Conservation (phyloP, 1,284 basidiomycete genomes). For the Violaceomyces palustris region DNA sequence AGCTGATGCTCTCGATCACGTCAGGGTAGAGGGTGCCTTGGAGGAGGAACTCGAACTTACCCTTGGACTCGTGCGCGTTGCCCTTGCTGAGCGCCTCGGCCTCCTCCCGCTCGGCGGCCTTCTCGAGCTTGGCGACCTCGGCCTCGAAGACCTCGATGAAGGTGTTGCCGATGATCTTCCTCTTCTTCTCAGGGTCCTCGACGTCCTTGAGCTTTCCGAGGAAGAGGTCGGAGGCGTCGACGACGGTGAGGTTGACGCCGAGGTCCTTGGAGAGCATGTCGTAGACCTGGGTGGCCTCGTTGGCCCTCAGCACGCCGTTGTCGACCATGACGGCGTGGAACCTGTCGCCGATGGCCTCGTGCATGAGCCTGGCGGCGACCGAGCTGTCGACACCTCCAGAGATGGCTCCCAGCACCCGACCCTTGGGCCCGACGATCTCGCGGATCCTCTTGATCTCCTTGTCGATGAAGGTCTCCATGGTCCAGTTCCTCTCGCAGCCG, state of each 20-base stretch:
- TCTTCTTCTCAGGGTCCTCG: slow-evolving; percentile 93
- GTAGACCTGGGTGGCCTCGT: slow-evolving; percentile 90
- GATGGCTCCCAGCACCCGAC: slow-evolving; percentile 95
- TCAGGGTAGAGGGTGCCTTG: slow-evolving; percentile 99
- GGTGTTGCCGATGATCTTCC: slow-evolving; percentile 98
- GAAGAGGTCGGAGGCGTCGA: slow-evolving; percentile 93
- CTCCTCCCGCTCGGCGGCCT: slow-evolving; percentile 65
- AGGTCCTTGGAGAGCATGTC: slow-evolving; percentile 89
- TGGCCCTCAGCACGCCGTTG: slow-evolving; percentile 88
- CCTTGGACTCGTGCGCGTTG: slow-evolving; percentile 53
- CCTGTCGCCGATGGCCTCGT: slow-evolving; percentile 91
- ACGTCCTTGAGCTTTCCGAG: slow-evolving; percentile 80
- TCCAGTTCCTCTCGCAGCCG: slow-evolving; percentile 78
- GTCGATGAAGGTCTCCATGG: slow-evolving; percentile 98
- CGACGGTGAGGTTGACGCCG: slow-evolving; percentile 91
- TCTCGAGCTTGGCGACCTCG: slow-evolving; percentile 85
- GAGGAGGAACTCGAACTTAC: slow-evolving; percentile 90
- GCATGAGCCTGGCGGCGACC: slow-evolving; percentile 98
- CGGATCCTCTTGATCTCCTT: slow-evolving; percentile 94
- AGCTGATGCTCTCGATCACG: slow-evolving; percentile 98
- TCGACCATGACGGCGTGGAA: slow-evolving; percentile 99
- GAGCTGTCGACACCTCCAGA: slow-evolving; percentile 97
- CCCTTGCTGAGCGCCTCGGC: slow-evolving; percentile 62
- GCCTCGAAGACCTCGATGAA: slow-evolving; percentile 97
- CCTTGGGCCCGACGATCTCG: slow-evolving; percentile 88